Percentiles rank a stretch among this genome's conserved stretches.
Evolutionary conservation across 495 filamentous ascomycete species (phyloP).

Genomic region (Xylaria nigripes): DNA sequence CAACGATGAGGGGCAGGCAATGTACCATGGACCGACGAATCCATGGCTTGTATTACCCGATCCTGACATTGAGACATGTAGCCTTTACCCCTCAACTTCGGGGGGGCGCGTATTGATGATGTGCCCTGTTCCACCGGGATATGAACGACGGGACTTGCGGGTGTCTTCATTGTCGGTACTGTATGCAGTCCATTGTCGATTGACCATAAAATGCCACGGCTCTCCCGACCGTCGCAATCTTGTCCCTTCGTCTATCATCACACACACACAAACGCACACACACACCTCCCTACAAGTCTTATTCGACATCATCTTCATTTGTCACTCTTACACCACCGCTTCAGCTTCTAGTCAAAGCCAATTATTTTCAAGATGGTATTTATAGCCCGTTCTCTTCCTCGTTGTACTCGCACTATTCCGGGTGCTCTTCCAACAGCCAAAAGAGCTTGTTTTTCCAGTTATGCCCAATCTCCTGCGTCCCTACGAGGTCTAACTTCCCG

Average conservation of each 20-base stretch:
- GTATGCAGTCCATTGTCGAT: conserved; percentile 13
- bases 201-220: conserved; percentile 15
- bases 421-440: conserved; percentile 17
- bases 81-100: conserved; percentile 9
- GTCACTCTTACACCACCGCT: background rate
- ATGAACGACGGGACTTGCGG: background rate
- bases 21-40: conserved; percentile 3
- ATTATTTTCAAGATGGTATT: conserved; percentile 46
- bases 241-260: conserved; percentile 4
- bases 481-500: conserved; percentile 22
- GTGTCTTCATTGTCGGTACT: conserved; percentile 4
- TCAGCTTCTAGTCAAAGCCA: conserved; percentile 8
- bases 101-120: background rate
- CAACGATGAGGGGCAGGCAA: background rate
- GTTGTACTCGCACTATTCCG: conserved; percentile 23
- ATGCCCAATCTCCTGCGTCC: conserved; percentile 21
- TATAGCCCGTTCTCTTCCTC: conserved; percentile 30
- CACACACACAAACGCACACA: background rate
- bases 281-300: background rate
- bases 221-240: conserved; percentile 10
- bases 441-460: conserved; percentile 25
- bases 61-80: conserved; percentile 3
- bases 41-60: conserved; percentile 9
- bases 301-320: background rate
- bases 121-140: conserved; percentile 1